Base-by-base conservation (phyloP, 805 yeast genomes). In the Komagataella mondaviorum region DNA sequence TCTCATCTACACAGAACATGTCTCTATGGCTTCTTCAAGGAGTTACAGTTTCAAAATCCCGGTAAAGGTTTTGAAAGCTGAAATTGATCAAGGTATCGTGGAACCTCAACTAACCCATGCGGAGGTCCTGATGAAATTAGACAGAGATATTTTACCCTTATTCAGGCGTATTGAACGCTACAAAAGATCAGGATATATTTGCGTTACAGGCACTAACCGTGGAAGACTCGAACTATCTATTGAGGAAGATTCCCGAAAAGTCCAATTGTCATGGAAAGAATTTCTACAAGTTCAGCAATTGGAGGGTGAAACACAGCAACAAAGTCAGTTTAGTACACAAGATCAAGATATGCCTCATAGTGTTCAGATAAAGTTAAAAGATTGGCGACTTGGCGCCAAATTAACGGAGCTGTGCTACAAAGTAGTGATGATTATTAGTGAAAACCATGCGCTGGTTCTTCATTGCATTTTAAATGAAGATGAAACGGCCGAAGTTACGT, bases 31-130 rank as follows among this genome's bases (percentile, higher is more conserved):
- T 7, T 72, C 75, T 22, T 66, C 77, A 2, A 72, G 86, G 16
- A 74, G 76, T 54, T 88, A 84, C 59, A 75, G 85, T 6, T 80
- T 82, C 58, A 78, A 80, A 49, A 76, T 90, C 17, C 91, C 95
- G 0, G 86, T 86, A 1, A 70, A 81, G 56, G 68, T 86, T 46
- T 59, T 85, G 52, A 75, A 80, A 53, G 71, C 70, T 55, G 75
- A 72, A 14, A 79, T 76, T 53, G 81, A 78, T 52, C 72, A 72
- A 12, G 60, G 72, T 49, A 68, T 79, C 7, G 67, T 71, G 17
- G 93, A 85, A 59, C 96, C 96, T 0, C 77, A 73, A 57, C 65
- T 82, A 47, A 70, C 71, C 47, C 67, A 68, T 51, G 73, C 81
- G 49, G 79, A 80, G 57, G 65, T 83, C 45, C 70, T 83, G 61